These are phyloP conservation scores for Porpolomopsis calyptriformis DNA, from an alignment of 768 basidiomycete genomes.

Conservation along the genomic window DNA sequence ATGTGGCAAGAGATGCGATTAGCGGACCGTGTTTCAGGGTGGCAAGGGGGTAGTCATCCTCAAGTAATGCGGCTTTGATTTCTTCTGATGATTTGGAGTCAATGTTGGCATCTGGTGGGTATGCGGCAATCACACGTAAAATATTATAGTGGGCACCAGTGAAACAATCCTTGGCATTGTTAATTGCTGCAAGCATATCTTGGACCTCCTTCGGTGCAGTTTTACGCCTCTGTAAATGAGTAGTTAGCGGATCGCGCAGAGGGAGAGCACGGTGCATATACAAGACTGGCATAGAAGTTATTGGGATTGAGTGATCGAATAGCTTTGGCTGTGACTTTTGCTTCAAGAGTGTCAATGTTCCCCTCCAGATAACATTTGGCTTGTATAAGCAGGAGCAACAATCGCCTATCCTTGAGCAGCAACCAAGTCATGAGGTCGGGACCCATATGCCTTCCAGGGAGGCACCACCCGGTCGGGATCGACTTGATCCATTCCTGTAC, in stretches of 20 bases:
- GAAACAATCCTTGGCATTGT: background rate
- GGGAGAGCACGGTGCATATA: background rate
- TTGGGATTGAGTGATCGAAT: background rate
- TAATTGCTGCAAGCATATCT: conserved; percentile 2
- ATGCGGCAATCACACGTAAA: conserved; percentile 2
- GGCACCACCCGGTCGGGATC: conserved; percentile 3
- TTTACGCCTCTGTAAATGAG: background rate
- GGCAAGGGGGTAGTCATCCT: background rate
- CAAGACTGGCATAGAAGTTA: background rate
- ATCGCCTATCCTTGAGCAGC: background rate
- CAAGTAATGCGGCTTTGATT: background rate
- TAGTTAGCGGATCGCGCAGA: background rate
- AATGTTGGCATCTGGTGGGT: background rate
- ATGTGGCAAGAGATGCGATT: background rate
- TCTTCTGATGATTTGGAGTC: background rate
- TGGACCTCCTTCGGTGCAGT: background rate
- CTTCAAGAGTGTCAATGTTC: background rate
- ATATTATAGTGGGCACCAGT: conserved; percentile 1
- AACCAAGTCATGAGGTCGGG: conserved; percentile 2
- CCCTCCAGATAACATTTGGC: background rate
- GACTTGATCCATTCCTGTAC: conserved; percentile 5
- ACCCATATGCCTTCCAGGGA: background rate
- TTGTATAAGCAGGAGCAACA: background rate
- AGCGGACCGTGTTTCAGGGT: background rate
- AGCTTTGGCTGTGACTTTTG: background rate